phyloP scores from a whole-genome alignment of 805 yeast species.

The Yarrowia alimentaria region DNA sequence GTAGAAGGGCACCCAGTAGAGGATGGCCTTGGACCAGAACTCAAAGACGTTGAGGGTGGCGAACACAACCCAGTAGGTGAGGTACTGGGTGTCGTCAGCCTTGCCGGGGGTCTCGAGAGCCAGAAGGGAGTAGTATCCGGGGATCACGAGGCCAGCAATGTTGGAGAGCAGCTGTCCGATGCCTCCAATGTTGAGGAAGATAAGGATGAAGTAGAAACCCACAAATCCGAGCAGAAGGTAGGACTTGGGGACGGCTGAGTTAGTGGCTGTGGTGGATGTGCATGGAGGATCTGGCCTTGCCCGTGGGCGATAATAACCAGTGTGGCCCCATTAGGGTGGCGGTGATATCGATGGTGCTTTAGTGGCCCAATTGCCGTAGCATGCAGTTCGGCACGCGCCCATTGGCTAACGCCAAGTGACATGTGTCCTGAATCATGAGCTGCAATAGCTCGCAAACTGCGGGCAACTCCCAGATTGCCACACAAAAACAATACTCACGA shows the following conservation, averaged over 20 bases:
- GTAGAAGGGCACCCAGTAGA: slow-evolving; percentile 96
- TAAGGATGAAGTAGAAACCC: slow-evolving; percentile 66
- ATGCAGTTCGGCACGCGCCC: too few relatives aligned
- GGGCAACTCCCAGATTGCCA: too few relatives aligned
- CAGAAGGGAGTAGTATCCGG: slow-evolving; percentile 81
- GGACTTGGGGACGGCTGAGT: slow-evolving; percentile 63
- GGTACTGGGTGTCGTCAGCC: slow-evolving; percentile 79
- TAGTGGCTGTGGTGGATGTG: not conserved
- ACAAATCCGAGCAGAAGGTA: slow-evolving; percentile 71
- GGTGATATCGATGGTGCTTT: too few relatives aligned
- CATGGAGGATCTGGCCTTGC: too few relatives aligned
- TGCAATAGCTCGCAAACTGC: too few relatives aligned
- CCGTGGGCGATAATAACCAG: too few relatives aligned
- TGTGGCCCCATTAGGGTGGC: too few relatives aligned
- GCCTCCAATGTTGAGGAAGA: slow-evolving; percentile 90
- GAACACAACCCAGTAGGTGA: slow-evolving; percentile 98
- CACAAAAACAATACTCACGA: slow-evolving; percentile 24
- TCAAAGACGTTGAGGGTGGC: slow-evolving; percentile 88
- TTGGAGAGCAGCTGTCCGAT: slow-evolving; percentile 92
- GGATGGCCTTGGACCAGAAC: slow-evolving; percentile 90
- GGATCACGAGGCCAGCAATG: slow-evolving; percentile 84
- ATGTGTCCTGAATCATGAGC: too few relatives aligned
- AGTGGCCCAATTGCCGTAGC: too few relatives aligned
- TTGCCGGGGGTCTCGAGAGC: slow-evolving; percentile 73
- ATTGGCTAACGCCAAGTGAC: too few relatives aligned